Percentiles rank a stretch among this genome's conserved stretches.
phyloP scores from a whole-genome alignment of 495 filamentous ascomycete species.

The Aspergillus asperescens region DNA sequence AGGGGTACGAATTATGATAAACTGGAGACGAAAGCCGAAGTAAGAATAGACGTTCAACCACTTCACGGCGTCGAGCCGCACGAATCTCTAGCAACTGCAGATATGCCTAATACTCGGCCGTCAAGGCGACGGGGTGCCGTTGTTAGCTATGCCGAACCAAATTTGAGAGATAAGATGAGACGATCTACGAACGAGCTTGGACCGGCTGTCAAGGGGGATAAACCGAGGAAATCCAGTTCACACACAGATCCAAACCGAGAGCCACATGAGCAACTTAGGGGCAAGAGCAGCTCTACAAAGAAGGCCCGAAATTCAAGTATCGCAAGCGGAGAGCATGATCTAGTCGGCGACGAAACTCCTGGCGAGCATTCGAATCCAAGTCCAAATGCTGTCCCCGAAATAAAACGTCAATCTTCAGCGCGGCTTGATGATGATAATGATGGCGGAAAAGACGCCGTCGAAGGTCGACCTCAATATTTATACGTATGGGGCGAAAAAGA shows the following conservation, averaged over 20 bases:
- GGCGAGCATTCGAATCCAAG: slow-evolving; percentile 11
- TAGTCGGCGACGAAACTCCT: not conserved
- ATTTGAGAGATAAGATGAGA: slow-evolving; percentile 81
- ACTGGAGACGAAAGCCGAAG: not conserved
- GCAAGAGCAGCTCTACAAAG: not conserved
- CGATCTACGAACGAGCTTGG: slow-evolving; percentile 68
- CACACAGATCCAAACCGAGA: slow-evolving; percentile 22
- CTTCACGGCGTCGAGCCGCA: not conserved
- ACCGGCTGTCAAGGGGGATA: slow-evolving; percentile 61
- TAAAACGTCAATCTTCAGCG: slow-evolving; percentile 30
- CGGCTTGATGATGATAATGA: not conserved
- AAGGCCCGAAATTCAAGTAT: slow-evolving; percentile 11
- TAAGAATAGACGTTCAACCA: not conserved
- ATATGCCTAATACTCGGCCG: slow-evolving; percentile 44
- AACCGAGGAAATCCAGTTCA: slow-evolving; percentile 31
- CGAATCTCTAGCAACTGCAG: slow-evolving; percentile 3
- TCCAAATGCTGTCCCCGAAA: slow-evolving; percentile 23
- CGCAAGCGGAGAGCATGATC: slow-evolving; percentile 3
- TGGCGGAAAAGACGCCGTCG: not conserved
- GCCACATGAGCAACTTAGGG: slow-evolving; percentile 4
- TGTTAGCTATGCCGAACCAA: slow-evolving; percentile 83
- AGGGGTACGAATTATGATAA: not conserved
- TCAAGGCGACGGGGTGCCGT: slow-evolving; percentile 59
- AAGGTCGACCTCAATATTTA: not conserved
- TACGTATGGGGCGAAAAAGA: not conserved